Conservation (phyloP, 352 stramenopile species). For the Aphanomyces invadans region DNA sequence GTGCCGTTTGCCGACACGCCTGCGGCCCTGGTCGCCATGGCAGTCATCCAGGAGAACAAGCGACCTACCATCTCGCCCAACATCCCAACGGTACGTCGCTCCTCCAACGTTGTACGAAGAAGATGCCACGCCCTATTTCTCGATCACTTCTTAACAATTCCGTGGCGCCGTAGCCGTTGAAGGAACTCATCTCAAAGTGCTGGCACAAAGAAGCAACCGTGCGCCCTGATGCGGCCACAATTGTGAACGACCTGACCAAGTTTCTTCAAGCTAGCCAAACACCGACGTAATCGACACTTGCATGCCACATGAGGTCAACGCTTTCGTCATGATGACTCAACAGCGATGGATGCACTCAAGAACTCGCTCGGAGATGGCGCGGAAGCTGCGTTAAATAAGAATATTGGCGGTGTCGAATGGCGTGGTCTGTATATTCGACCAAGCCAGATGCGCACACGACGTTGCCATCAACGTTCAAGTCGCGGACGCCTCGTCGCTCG, state of each 20-base stretch:
- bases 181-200: slow-evolving; percentile 48
- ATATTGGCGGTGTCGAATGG: not conserved
- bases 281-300: not conserved
- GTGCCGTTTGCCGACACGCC: slow-evolving; percentile 54
- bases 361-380: too few relatives aligned
- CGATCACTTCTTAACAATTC: not conserved
- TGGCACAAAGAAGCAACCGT: slow-evolving; percentile 54
- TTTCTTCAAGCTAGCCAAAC: slow-evolving; percentile 24
- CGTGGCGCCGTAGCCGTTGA: slow-evolving; percentile 35
- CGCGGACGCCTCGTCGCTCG: too few relatives aligned
- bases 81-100: slow-evolving; percentile 41
- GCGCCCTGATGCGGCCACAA: slow-evolving; percentile 30
- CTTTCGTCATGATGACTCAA: too few relatives aligned
- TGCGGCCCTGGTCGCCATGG: slow-evolving; percentile 47
- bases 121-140: not conserved
- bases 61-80: slow-evolving; percentile 46
- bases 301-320: not conserved
- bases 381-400: not conserved
- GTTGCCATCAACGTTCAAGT: too few relatives aligned
- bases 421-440: too few relatives aligned
- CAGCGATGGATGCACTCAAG: too few relatives aligned
- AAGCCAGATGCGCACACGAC: too few relatives aligned
- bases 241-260: slow-evolving; percentile 18
- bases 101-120: too few relatives aligned
- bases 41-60: slow-evolving; percentile 58